These are phyloP conservation scores for Rhododendron henanense DNA, from an alignment of 148 eudicot species.

Conservation along the genomic window DNA sequence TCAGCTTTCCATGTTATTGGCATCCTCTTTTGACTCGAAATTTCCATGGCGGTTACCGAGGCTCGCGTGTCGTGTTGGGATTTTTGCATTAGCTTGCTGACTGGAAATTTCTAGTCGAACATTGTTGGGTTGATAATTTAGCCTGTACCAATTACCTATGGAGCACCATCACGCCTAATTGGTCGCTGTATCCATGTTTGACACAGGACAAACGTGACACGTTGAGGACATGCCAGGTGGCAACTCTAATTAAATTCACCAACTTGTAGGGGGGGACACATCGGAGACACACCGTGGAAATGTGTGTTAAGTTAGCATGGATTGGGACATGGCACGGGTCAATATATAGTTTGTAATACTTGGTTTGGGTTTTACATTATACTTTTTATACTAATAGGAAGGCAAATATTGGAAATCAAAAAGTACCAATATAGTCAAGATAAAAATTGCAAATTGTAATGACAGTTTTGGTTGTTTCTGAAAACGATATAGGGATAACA, in stretches of 20 bases:
- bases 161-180: neutral
- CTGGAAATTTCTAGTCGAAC: constrained; percentile 1
- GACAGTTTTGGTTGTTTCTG: neutral
- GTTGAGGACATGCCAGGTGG: neutral
- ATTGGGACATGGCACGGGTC: neutral
- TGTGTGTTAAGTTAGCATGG: neutral
- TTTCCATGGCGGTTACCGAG: neutral
- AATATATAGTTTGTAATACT: neutral
- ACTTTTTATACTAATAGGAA: neutral
- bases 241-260: neutral
- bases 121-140: neutral
- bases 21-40: neutral
- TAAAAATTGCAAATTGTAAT: neutral
- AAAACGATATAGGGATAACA: neutral
- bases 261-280: neutral
- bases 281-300: neutral
- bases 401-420: neutral
- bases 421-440: neutral
- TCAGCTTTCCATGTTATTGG: neutral
- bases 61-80: constrained; percentile 5
- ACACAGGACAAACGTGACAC: neutral
- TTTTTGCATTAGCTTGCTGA: neutral
- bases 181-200: neutral
- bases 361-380: neutral
- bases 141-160: neutral